Conservation (phyloP, 2,329 filamentous ascomycete genomes). For the Diaporthe sp. region DNA sequence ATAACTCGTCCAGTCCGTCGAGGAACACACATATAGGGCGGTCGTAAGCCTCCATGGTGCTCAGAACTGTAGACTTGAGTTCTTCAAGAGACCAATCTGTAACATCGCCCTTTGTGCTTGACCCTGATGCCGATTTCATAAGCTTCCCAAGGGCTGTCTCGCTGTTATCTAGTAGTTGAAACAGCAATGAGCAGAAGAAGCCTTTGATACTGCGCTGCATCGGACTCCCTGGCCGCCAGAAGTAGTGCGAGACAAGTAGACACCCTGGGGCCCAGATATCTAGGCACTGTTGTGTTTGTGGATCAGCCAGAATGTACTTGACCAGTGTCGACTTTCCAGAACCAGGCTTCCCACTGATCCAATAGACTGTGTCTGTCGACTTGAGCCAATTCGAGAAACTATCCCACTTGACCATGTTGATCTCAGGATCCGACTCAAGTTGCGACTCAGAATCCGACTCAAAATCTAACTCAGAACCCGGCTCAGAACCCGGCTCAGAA, state of each 20-base stretch:
- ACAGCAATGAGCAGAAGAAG: constrained; percentile 43
- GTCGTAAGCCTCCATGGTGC: neutral
- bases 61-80: neutral
- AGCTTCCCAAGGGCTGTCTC: neutral
- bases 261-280: constrained; percentile 40
- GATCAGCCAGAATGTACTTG: constrained; percentile 44
- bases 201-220: constrained; percentile 46
- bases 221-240: constrained; percentile 47
- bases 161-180: constrained; percentile 38
- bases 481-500: too few relatives aligned
- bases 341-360: constrained; percentile 49
- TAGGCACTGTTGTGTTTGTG: constrained; percentile 39
- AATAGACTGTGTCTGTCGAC: constrained; percentile 41
- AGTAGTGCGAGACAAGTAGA: constrained; percentile 45
- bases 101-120: too few relatives aligned
- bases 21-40: constrained; percentile 40
- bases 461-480: too few relatives aligned
- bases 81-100: constrained; percentile 40
- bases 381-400: constrained; percentile 24
- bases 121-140: too few relatives aligned
- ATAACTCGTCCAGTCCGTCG: constrained; percentile 22
- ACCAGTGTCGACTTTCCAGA: constrained; percentile 38
- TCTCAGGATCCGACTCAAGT: too few relatives aligned
- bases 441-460: too few relatives aligned
- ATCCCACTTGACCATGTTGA: neutral